Conservation (phyloP, 108 stramenopile genomes). For the Thalassiosira profunda region DNA sequence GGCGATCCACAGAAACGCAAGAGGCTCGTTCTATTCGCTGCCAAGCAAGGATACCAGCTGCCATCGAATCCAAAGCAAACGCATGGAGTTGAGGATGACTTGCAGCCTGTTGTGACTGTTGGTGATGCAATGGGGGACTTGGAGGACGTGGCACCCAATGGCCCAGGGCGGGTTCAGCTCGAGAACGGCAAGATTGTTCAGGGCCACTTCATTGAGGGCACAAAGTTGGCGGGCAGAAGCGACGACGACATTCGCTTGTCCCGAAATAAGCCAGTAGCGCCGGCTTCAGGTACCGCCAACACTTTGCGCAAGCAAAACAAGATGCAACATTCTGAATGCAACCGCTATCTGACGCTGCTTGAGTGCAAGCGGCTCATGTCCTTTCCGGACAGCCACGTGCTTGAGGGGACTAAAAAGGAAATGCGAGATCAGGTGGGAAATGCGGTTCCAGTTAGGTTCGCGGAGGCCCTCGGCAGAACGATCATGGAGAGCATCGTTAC, state of each 20-base stretch:
- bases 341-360: conserved; percentile 27
- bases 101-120: conserved; percentile 4
- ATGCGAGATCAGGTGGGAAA: conserved; percentile 46
- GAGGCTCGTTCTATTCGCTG: conserved; percentile 46
- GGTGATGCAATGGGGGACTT: conserved; percentile 34
- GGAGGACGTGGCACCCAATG: conserved; percentile 26
- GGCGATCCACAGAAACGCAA: conserved; percentile 59
- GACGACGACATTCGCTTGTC: not conserved
- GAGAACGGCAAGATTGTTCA: conserved; percentile 1
- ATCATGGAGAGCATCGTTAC: conserved; percentile 8
- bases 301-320: conserved; percentile 35
- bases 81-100: conserved; percentile 22
- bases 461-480: conserved; percentile 19
- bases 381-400: conserved; percentile 36
- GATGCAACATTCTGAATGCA: conserved; percentile 37
- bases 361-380: conserved; percentile 42
- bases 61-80: conserved; percentile 34
- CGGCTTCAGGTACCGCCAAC: conserved; percentile 3
- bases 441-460: conserved; percentile 44
- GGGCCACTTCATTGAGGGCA: conserved; percentile 15
- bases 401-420: conserved; percentile 23
- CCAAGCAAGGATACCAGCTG: conserved; percentile 18
- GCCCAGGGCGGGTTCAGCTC: not conserved
- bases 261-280: conserved; percentile 1
- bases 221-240: conserved; percentile 2